Conservation (phyloP, 2,329 filamentous ascomycete genomes). For the Sporothrix inflata region DNA sequence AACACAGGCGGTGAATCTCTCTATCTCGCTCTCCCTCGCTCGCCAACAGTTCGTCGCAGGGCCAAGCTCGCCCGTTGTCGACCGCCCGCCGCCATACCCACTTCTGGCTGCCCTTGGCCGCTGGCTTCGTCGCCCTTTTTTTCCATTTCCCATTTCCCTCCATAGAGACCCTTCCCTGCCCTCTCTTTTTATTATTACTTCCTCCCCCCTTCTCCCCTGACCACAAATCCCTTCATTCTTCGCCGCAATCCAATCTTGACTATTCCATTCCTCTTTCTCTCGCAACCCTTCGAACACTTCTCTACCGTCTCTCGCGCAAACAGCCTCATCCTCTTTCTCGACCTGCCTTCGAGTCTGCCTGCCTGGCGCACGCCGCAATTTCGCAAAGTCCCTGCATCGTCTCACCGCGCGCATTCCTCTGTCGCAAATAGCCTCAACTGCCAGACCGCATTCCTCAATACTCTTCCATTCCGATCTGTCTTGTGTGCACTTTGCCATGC, state of each 20-base stretch:
- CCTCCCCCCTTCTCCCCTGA: conserved; percentile 26
- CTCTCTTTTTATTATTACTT: conserved; percentile 23
- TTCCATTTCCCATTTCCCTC: conserved; percentile 12
- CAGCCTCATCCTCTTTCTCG: neutral
- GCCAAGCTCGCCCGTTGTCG: conserved; percentile 18
- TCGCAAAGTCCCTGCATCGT: neutral
- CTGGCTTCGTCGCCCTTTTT: conserved; percentile 16
- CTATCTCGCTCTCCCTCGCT: neutral
- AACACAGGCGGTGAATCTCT: conserved; percentile 13
- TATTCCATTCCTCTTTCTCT: conserved; percentile 21
- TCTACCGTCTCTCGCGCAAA: neutral
- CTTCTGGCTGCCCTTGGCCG: conserved; percentile 5
- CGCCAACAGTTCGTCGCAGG: conserved; percentile 5
- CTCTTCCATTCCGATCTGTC: conserved; percentile 13
- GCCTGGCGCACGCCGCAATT: conserved; percentile 12
- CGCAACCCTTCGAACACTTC: neutral
- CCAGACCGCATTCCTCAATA: conserved; percentile 23
- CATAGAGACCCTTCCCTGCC: conserved; percentile 4
- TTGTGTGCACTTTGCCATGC: conserved; percentile 28
- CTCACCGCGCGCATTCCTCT: conserved; percentile 13
- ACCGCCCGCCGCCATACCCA: neutral
- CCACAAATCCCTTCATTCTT: conserved; percentile 31
- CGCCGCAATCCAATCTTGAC: conserved; percentile 17
- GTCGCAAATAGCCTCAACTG: conserved; percentile 19
- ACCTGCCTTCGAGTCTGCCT: neutral